Conservation (phyloP, 2,329 filamentous ascomycete genomes). For the Neofusicoccum sp. region DNA sequence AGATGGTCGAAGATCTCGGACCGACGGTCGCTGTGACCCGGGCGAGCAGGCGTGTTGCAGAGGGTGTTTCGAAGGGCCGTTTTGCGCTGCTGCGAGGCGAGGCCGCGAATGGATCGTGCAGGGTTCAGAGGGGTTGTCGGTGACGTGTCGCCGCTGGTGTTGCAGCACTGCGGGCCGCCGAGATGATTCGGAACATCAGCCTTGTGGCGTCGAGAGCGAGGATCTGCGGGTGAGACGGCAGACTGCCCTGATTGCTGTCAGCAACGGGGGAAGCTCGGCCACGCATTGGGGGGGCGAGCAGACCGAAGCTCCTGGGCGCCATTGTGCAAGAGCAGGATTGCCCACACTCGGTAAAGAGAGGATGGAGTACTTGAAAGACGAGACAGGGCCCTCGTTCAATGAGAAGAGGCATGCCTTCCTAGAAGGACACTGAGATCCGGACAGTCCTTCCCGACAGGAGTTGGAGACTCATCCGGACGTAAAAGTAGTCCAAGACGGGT, state of each 20-base stretch:
- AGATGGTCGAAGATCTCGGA: background rate
- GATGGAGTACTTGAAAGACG: no score
- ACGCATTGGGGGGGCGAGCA: background rate
- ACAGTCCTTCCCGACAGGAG: no score
- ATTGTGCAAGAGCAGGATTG: background rate
- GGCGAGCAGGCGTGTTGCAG: conserved; percentile 1
- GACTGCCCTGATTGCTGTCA: background rate
- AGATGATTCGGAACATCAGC: background rate
- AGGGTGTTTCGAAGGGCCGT: conserved; percentile 8
- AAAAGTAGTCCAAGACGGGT: no score
- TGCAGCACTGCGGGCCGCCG: background rate
- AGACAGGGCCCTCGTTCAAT: no score
- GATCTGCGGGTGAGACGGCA: background rate
- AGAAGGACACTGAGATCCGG: no score
- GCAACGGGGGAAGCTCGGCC: background rate
- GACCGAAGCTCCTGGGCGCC: background rate
- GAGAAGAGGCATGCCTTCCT: no score
- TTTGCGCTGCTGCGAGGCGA: background rate
- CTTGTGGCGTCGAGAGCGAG: background rate
- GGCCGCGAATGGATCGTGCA: background rate
- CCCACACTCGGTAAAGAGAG: no score
- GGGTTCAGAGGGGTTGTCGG: background rate
- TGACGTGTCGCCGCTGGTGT: conserved; percentile 2
- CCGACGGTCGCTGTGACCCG: background rate
- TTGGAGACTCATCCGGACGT: no score